These are phyloP conservation scores for Colletotrichum eleusines DNA, from an alignment of 2,329 filamentous ascomycete genomes.

Conservation along the genomic window DNA sequence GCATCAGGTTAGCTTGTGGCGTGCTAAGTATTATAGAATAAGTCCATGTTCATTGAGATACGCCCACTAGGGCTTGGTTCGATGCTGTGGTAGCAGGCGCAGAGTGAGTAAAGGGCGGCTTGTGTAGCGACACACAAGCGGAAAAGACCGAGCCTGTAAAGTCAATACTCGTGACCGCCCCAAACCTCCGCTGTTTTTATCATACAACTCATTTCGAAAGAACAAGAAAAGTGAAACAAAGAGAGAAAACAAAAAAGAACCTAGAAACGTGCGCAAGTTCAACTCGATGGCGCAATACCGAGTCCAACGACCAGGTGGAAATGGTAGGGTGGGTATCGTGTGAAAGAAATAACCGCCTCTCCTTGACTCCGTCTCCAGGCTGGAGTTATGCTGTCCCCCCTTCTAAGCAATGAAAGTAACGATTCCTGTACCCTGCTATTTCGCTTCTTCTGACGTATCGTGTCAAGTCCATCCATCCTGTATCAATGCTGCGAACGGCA, in stretches of 20 bases:
- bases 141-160: slow-evolving; percentile 26
- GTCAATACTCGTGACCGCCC: slow-evolving; percentile 31
- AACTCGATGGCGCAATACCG: slow-evolving; percentile 2
- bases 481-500: background rate
- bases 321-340: slow-evolving; percentile 33
- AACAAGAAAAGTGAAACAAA: slow-evolving; percentile 5
- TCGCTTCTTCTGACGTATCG: slow-evolving; percentile 12
- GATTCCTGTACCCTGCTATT: slow-evolving; percentile 14
- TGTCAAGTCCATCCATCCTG: slow-evolving; percentile 2
- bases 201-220: slow-evolving; percentile 37
- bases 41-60: slow-evolving; percentile 28
- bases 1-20: slow-evolving; percentile 47
- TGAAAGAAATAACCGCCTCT: slow-evolving; percentile 38
- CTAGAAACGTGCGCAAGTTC: background rate
- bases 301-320: background rate
- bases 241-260: slow-evolving; percentile 14
- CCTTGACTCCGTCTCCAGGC: slow-evolving; percentile 37
- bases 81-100: slow-evolving; percentile 15
- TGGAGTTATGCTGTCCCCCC: slow-evolving; percentile 6
- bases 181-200: slow-evolving; percentile 20
- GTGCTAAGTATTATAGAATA: slow-evolving; percentile 5
- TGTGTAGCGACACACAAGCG: slow-evolving; percentile 10
- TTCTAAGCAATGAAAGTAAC: slow-evolving; percentile 31
- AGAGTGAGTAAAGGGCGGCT: background rate
- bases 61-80: slow-evolving; percentile 36